Evolutionary conservation across 345 rosid species (phyloP), one percentile per base, ranked within the genome.

Genomic region (Aquilaria sinensis): DNA sequence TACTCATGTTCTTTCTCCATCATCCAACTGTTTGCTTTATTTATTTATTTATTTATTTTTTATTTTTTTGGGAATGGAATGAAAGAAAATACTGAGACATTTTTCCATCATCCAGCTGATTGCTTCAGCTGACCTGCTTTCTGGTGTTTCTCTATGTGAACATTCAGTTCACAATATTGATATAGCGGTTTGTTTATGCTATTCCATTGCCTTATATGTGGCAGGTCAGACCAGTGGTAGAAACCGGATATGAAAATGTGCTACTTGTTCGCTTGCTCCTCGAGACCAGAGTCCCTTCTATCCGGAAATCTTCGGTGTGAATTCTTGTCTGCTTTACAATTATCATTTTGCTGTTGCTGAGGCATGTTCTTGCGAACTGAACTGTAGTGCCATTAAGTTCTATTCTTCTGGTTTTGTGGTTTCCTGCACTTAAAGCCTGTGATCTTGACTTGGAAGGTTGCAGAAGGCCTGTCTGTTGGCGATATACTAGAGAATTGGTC

Each of bases 141-240:
- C 8, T 37, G 43, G 5, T 37, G 43, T 37, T 37, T 37, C 7
- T 37, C 8, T 9, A 37, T 37, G 43, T 37, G 5, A 5, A 3
- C 43, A 37, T 37, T 37, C 43, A 37, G 7, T 1, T 23, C 23
- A 23, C 23, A 23, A 23, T 23, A 23, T 23, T 23, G 23, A 23
- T 4, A 37, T 37, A 37, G 43, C 5, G 43, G 43, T 37, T 37
- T 37, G 7, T 37, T 37, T 5, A 37, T 4, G 8, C 3, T 37
- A 9, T 37, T 37, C 62, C 52, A 31, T 55, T 68, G 72, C 13
- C 33, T 65, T 55, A 29, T 9, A 29, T 70, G n/a, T 64, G 64
- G 74, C 67, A 89, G 98, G 88, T 93, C 57, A 81, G 97, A 59
- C 97, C 96, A n/a, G 94, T 93, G 61, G 94, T 93, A 64, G 98